Base-by-base conservation (phyloP, 495 filamentous ascomycete genomes). In the Cairneyella variabilis region DNA sequence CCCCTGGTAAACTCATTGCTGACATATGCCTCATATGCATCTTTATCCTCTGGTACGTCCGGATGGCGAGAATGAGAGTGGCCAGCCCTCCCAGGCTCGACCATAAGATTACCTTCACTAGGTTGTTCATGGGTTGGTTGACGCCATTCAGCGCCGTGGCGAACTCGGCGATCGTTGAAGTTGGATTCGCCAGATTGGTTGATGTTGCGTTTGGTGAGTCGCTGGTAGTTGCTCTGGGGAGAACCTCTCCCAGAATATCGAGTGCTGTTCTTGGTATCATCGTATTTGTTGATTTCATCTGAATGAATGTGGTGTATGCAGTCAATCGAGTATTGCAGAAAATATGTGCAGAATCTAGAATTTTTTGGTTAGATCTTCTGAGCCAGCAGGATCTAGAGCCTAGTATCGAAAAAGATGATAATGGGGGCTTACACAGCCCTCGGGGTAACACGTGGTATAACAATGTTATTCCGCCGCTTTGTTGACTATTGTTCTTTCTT, bases 91-190 rank as follows among this genome's bases (percentile, higher is more conserved):
- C 77, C 47, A 80, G 52, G 47, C 62, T 75, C 71, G 68, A 74
- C 76, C 76, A 80, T 1, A 79, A 45, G 12, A 68, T 58, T 27
- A 77, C 62, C 44, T 63, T 72, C 48, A 78, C 76, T 1, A 76
- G 44, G 36, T 72, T 58, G 65, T 82, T 76, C 39, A 68, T 59
- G 1, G 65, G 25, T 54, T 76, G 73, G 51, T 80, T 73, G 51
- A 82, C 76, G 12, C 78, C 78, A 34, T 73, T 75, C 22, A 82
- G 64, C 12, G 65, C 69, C 0, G 70, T 74, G 44, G 68, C 62
- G 60, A 70, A 82, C 7, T 72, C 71, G 4, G 69, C 67, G 20
- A 82, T 74, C 0, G 59, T 54, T 25, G 43, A 26, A 12, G 16
- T 48, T 0, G 38, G 34, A 7, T 44, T 26, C 10, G 32, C 18